Percentiles rank a stretch among this genome's conserved stretches.
Evolutionary conservation across 2,329 filamentous ascomycete genomes (phyloP).

Genomic region (Pseudogymnoascus sp.): DNA sequence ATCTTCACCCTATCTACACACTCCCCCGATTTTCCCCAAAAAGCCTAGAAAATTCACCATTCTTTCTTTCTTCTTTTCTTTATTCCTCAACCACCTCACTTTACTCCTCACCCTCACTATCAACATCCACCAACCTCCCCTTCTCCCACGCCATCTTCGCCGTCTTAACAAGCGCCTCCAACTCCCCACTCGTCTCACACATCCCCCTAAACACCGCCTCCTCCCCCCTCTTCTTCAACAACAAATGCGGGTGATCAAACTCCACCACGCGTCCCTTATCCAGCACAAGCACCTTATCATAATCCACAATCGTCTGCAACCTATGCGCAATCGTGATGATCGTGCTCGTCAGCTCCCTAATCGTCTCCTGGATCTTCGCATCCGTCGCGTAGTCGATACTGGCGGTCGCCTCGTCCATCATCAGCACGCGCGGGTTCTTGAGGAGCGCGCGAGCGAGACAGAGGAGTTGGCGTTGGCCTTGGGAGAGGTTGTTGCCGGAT

Average conservation of each 20-base stretch:
- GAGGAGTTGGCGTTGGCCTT: slow-evolving; percentile 89
- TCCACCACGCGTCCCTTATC: slow-evolving; percentile 84
- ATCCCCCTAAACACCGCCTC: slow-evolving; percentile 49
- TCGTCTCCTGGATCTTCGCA: slow-evolving; percentile 90
- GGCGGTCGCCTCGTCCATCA: slow-evolving; percentile 98
- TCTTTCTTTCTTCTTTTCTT: neutral
- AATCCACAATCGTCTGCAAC: slow-evolving; percentile 93
- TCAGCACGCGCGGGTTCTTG: slow-evolving; percentile 83
- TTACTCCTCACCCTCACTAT: slow-evolving; percentile 10
- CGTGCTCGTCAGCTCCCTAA: slow-evolving; percentile 85
- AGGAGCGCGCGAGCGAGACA: slow-evolving; percentile 90
- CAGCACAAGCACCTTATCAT: slow-evolving; percentile 92
- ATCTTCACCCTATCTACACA: neutral
- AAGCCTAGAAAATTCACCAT: neutral
- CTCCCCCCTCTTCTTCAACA: slow-evolving; percentile 51
- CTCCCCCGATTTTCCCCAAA: neutral
- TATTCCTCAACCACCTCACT: neutral
- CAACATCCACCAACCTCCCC: slow-evolving; percentile 33
- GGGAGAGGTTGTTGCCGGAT: slow-evolving; percentile 88
- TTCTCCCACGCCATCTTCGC: slow-evolving; percentile 42
- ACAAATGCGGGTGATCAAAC: slow-evolving; percentile 79
- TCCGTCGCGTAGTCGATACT: slow-evolving; percentile 97
- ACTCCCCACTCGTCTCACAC: slow-evolving; percentile 60
- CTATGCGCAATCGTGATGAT: slow-evolving; percentile 96
- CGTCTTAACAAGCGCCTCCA: slow-evolving; percentile 47